Conservation (phyloP, 495 filamentous ascomycete species). For the Penicillium pancosmium region DNA sequence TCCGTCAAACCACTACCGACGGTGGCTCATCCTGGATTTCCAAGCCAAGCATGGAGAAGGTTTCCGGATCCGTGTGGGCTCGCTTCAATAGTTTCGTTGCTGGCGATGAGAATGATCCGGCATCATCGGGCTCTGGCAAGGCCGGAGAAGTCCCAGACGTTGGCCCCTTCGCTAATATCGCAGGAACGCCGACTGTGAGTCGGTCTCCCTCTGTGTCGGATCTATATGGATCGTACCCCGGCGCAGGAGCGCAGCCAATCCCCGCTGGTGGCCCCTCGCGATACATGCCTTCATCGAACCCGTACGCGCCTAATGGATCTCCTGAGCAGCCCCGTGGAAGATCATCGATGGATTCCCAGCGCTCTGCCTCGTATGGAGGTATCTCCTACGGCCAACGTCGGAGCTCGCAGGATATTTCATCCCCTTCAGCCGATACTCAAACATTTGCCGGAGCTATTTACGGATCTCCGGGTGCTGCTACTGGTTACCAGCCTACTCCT, state of each 20-base stretch:
- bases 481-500: slow-evolving; percentile 51
- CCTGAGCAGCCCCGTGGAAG: slow-evolving; percentile 50
- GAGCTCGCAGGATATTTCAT: slow-evolving; percentile 41
- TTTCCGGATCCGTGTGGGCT: slow-evolving; percentile 83
- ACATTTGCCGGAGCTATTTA: slow-evolving; percentile 35
- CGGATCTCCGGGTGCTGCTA: slow-evolving; percentile 36
- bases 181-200: slow-evolving; percentile 81
- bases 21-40: slow-evolving; percentile 76
- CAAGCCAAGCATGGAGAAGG: slow-evolving; percentile 92
- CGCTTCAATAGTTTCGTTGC: slow-evolving; percentile 94
- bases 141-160: slow-evolving; percentile 55
- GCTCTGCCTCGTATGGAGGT: slow-evolving; percentile 38
- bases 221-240: slow-evolving; percentile 65
- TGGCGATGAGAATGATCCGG: slow-evolving; percentile 77
- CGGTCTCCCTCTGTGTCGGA: slow-evolving; percentile 76
- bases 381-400: slow-evolving; percentile 38
- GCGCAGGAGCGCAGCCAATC: slow-evolving; percentile 36
- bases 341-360: slow-evolving; percentile 51
- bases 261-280: slow-evolving; percentile 55
- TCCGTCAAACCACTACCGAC: slow-evolving; percentile 83
- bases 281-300: slow-evolving; percentile 60
- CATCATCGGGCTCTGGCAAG: slow-evolving; percentile 59
- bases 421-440: slow-evolving; percentile 39
- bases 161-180: slow-evolving; percentile 80
- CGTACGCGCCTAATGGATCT: slow-evolving; percentile 51